Evolutionary conservation across 768 basidiomycete species (phyloP).

Genomic region (Mycena pura): DNA sequence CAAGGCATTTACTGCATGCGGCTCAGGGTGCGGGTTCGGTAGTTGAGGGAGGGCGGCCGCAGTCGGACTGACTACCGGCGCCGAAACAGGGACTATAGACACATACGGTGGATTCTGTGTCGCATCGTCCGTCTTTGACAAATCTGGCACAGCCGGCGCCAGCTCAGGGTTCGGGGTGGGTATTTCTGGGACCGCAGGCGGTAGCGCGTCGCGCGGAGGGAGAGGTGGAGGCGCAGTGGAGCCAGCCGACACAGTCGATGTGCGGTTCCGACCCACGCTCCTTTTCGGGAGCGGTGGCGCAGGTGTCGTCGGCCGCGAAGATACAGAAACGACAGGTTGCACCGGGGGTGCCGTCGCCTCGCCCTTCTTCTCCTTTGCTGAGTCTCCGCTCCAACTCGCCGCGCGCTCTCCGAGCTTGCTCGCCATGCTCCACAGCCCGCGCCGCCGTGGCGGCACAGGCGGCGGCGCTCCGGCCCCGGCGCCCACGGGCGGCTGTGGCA

Average conservation of each 20-base stretch:
- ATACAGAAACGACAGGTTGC: slow-evolving; percentile 32
- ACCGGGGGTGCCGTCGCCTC: slow-evolving; percentile 41
- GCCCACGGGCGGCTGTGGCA: slow-evolving; percentile 37
- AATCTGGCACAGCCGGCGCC: too few relatives aligned
- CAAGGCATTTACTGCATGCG: slow-evolving; percentile 1
- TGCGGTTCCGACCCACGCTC: slow-evolving; percentile 42
- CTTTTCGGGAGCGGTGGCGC: slow-evolving; percentile 61
- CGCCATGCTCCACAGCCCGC: slow-evolving; percentile 73
- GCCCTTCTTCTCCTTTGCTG: slow-evolving; percentile 41
- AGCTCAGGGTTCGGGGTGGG: slow-evolving; percentile 6
- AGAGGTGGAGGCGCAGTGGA: background rate
- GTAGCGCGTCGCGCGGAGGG: background rate
- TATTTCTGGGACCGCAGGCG: background rate
- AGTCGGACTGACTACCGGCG: too few relatives aligned
- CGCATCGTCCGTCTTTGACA: too few relatives aligned
- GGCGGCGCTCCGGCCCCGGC: slow-evolving; percentile 51
- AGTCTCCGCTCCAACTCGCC: slow-evolving; percentile 60
- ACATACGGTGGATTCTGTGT: too few relatives aligned
- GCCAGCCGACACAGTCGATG: slow-evolving; percentile 20
- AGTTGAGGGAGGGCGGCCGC: background rate
- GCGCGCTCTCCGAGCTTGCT: slow-evolving; percentile 66
- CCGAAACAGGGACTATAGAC: too few relatives aligned
- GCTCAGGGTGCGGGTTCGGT: slow-evolving; percentile 2
- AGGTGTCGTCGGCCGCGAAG: slow-evolving; percentile 22
- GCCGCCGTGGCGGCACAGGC: slow-evolving; percentile 66